Conservation (phyloP, 768 basidiomycete species). For the Pisolithus marmoratus region DNA sequence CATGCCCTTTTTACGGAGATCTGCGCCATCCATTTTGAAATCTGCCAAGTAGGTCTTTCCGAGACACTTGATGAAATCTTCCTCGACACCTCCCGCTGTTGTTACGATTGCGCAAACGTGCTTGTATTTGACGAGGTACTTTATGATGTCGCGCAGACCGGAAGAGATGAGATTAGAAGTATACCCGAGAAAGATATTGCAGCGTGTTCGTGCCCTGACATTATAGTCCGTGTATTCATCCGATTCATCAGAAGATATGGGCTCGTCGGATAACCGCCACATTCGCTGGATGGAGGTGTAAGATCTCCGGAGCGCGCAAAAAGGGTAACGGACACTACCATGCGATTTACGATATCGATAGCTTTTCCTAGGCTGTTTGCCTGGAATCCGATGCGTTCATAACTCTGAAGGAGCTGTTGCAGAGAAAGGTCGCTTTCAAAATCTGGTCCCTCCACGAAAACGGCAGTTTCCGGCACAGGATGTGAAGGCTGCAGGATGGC, state of each 20-base stretch:
- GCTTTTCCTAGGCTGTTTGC: slow-evolving; percentile 90
- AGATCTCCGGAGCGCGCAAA: background rate
- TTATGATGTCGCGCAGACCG: slow-evolving; percentile 87
- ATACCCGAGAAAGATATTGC: slow-evolving; percentile 92
- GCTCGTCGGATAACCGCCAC: slow-evolving; percentile 88
- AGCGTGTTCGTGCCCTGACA: slow-evolving; percentile 66
- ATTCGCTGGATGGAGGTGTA: slow-evolving; percentile 47
- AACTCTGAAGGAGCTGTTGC: slow-evolving; percentile 65
- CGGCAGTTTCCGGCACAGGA: slow-evolving; percentile 55
- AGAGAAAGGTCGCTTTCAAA: slow-evolving; percentile 69
- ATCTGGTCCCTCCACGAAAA: slow-evolving; percentile 82
- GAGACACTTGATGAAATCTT: slow-evolving; percentile 98
- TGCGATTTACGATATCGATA: slow-evolving; percentile 85
- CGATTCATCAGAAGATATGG: slow-evolving; percentile 60
- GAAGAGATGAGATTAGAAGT: slow-evolving; percentile 99
- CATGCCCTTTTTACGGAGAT: slow-evolving; percentile 82
- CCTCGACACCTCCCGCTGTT: slow-evolving; percentile 97
- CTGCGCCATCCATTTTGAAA: slow-evolving; percentile 88
- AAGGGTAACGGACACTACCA: slow-evolving; percentile 48
- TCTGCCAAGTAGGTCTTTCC: slow-evolving; percentile 95
- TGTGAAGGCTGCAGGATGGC: slow-evolving; percentile 77
- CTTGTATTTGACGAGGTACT: slow-evolving; percentile 88
- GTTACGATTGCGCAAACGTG: slow-evolving; percentile 89
- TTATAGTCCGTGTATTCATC: slow-evolving; percentile 56
- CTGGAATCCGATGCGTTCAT: slow-evolving; percentile 93